A percentile compares a stretch with the other conserved stretches of the same genome.
These are phyloP conservation scores for Capsicum pubescens DNA, from an alignment of 257 asterid genomes.

Conservation along the genomic window DNA sequence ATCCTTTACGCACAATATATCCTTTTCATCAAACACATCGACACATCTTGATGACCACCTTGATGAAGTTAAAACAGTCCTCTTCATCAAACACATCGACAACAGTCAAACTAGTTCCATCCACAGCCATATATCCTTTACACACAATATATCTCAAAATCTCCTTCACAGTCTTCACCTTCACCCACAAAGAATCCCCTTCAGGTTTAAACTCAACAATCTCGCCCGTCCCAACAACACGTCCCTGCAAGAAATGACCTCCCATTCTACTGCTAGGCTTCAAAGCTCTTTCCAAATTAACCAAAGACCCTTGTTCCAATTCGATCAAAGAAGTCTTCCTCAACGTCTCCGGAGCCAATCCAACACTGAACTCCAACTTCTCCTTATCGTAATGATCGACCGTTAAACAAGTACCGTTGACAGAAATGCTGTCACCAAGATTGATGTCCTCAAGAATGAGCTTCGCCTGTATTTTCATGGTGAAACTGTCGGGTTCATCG, in stretches of 20 bases:
- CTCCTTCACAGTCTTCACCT: slow-evolving; percentile 61
- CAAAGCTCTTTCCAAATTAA: slow-evolving; percentile 82
- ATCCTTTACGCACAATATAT: too few species aligned
- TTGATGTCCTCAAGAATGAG: slow-evolving; percentile 68
- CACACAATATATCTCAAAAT: slow-evolving; percentile 83
- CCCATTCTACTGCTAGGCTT: slow-evolving; percentile 84
- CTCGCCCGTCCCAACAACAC: slow-evolving; percentile 77
- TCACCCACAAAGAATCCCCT: slow-evolving; percentile 87
- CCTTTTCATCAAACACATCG: too few species aligned
- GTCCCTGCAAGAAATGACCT: slow-evolving; percentile 94
- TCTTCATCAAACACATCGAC: slow-evolving; percentile 83
- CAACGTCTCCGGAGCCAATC: slow-evolving; percentile 80
- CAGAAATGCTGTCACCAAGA: slow-evolving; percentile 90
- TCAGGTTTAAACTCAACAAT: slow-evolving; percentile 59
- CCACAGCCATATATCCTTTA: slow-evolving; percentile 77
- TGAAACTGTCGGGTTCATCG: slow-evolving; percentile 57
- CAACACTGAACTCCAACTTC: slow-evolving; percentile 62
- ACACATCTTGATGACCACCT: too few species aligned
- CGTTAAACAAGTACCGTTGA: slow-evolving; percentile 85
- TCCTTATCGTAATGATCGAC: slow-evolving; percentile 62
- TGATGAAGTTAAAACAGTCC: slow-evolving; percentile 67
- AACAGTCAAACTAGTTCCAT: slow-evolving; percentile 90
- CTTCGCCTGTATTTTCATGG: slow-evolving; percentile 66
- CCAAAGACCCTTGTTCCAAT: slow-evolving; percentile 58
- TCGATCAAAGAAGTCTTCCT: slow-evolving; percentile 72